Conservation (phyloP, 2,329 filamentous ascomycete species). For the Chalaropsis thielavioides region DNA sequence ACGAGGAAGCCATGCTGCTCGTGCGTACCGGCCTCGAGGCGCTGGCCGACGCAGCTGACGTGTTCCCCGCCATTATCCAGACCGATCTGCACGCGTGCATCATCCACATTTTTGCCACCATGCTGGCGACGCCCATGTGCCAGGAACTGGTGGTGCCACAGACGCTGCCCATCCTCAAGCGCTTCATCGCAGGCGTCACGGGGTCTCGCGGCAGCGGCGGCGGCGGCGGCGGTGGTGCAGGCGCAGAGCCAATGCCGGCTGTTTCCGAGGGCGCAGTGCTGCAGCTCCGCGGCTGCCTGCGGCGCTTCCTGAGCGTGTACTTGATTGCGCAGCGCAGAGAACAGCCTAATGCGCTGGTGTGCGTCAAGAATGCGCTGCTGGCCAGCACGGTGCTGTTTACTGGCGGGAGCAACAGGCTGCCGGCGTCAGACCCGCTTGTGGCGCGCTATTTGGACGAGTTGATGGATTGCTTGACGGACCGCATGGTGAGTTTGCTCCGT, state of each 20-base stretch:
- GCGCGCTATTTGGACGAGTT: conserved; percentile 64
- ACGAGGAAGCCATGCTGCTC: conserved; percentile 72
- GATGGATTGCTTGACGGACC: conserved; percentile 66
- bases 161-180: conserved; percentile 77
- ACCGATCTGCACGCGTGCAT: conserved; percentile 94
- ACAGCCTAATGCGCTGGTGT: conserved; percentile 59
- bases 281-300: conserved; percentile 69
- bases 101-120: conserved; percentile 88
- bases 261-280: conserved; percentile 39
- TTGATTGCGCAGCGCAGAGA: conserved; percentile 63
- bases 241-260: conserved; percentile 22
- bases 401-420: conserved; percentile 57
- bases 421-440: conserved; percentile 60
- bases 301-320: conserved; percentile 69
- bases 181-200: conserved; percentile 69
- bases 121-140: conserved; percentile 68
- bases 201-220: conserved; percentile 29
- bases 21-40: conserved; percentile 70
- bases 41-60: conserved; percentile 83
- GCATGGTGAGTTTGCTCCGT: conserved; percentile 54
- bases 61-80: conserved; percentile 93
- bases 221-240: conserved; percentile 23
- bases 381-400: conserved; percentile 83
- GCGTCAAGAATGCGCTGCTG: conserved; percentile 85
- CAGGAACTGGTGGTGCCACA: conserved; percentile 82